These are phyloP conservation scores for Aspergillus flavus DNA, from an alignment of 2,329 filamentous ascomycete species.

Conservation along the genomic window DNA sequence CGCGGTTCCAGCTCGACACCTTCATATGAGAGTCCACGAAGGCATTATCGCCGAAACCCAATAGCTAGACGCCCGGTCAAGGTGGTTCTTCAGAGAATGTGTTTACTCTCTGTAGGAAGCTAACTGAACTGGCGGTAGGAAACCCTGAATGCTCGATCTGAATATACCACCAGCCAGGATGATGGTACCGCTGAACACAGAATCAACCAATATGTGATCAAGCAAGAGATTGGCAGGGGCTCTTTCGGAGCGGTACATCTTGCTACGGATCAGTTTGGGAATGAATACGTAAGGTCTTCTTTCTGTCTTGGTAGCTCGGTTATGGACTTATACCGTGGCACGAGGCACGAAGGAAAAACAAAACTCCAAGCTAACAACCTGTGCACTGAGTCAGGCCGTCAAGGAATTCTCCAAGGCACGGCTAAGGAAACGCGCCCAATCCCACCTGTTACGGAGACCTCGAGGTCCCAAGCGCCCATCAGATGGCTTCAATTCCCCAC, in stretches of 20 bases:
- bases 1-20: conserved; percentile 53
- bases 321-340: not conserved
- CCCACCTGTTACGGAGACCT: conserved; percentile 74
- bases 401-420: conserved; percentile 97
- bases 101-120: not conserved
- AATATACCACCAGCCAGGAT: conserved; percentile 81
- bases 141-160: conserved; percentile 85
- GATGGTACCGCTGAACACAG: conserved; percentile 80
- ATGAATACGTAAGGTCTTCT: conserved; percentile 75
- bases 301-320: not conserved
- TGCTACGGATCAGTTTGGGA: conserved; percentile 84
- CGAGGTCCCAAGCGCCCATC: conserved; percentile 57
- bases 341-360: conserved; percentile 16
- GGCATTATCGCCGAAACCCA: conserved; percentile 65
- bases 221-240: conserved; percentile 93
- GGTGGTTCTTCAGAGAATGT: conserved; percentile 37
- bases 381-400: conserved; percentile 66
- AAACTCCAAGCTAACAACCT: conserved; percentile 12
- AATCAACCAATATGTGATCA: conserved; percentile 94
- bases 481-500: conserved; percentile 63
- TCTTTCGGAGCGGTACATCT: conserved; percentile 94
- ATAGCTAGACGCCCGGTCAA: conserved; percentile 66
- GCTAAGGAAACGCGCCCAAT: conserved; percentile 85
- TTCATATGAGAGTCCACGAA: conserved; percentile 63
- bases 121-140: conserved; percentile 57